phyloP scores from a whole-genome alignment of 768 basidiomycete species.

The Pisolithus marmoratus region DNA sequence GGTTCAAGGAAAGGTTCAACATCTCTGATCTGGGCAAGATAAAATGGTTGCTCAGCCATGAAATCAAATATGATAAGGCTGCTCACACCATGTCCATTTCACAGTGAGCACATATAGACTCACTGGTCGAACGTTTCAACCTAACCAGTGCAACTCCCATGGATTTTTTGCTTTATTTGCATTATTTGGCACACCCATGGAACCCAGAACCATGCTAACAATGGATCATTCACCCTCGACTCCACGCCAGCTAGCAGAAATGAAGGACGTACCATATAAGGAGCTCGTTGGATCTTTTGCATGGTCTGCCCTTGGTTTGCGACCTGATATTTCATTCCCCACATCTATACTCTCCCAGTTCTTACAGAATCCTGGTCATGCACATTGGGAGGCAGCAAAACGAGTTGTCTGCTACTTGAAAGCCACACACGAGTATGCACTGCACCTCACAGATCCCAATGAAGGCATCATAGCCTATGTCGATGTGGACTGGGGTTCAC shows the following conservation, averaged over 20 bases:
- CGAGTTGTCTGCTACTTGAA: conserved; percentile 26
- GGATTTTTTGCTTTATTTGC: too few species aligned
- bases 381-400: conserved; percentile 23
- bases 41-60: conserved; percentile 28
- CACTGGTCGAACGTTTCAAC: not conserved
- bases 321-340: conserved; percentile 27
- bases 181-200: not conserved
- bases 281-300: conserved; percentile 25
- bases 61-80: conserved; percentile 16
- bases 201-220: not conserved
- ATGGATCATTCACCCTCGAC: conserved; percentile 1
- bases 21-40: conserved; percentile 20
- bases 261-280: conserved; percentile 15
- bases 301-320: conserved; percentile 21
- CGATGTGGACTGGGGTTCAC: conserved; percentile 2
- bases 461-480: not conserved
- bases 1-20: conserved; percentile 23
- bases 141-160: not conserved
- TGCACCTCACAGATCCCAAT: conserved; percentile 5
- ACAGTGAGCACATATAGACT: conserved; percentile 25
- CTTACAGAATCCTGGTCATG: conserved; percentile 12
- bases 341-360: conserved; percentile 18
- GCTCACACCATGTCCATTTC: conserved; percentile 20
- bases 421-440: conserved; percentile 10
- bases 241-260: not conserved